Base-by-base conservation (phyloP, 208 protist genomes). In the Acanthamoeba lenticulata region DNA sequence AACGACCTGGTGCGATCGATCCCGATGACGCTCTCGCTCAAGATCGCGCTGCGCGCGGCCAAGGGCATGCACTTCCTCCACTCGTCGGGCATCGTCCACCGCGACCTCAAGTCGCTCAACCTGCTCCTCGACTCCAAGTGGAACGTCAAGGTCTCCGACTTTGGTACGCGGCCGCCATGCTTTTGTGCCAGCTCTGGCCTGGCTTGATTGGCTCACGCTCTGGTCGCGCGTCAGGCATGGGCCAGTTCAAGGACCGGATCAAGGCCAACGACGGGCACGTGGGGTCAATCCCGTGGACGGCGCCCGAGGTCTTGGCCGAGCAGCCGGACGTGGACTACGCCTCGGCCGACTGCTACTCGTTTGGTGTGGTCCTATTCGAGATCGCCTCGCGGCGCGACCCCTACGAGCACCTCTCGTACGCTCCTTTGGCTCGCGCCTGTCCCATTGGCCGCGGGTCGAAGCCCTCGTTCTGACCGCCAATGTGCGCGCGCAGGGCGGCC, bases 1-100 rank as follows among this genome's bases (percentile, higher is more conserved):
- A 92, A 92, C 4, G 86, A 77, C 38, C 40, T 92, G 86, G 40
- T 92, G 0, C 57, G 55, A 6, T 34, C 5, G 38, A 45, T 92
- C 0, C 86, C 86, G 0, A 57, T 67, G 52, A 15, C 32, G n/a
- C 86, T 92, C 5, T 57, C 34, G 57, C 42, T 92, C 34, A 92
- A 92, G 62, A 92, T 74, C 27, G 86, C 86, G 29, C 47, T 89
- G 52, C 1, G 81, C 9, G 81, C 81, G 0, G 44, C 81, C 52
- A 89, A 89, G 81, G 81, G 81, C 40, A 89, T 89, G 81, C 81
- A 89, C 52, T 89, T 89, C 34, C 81, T 89, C 21, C 81, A 89
- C 47, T 89, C 81, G 15, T 86, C 17, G 19, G 74, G 1, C n/a
- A 21, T 21, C 49, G 49, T 55, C 2, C 19, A 55, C 15, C 7